Conservation (phyloP, 495 filamentous ascomycete species). For the Lepidopterella palustris region DNA sequence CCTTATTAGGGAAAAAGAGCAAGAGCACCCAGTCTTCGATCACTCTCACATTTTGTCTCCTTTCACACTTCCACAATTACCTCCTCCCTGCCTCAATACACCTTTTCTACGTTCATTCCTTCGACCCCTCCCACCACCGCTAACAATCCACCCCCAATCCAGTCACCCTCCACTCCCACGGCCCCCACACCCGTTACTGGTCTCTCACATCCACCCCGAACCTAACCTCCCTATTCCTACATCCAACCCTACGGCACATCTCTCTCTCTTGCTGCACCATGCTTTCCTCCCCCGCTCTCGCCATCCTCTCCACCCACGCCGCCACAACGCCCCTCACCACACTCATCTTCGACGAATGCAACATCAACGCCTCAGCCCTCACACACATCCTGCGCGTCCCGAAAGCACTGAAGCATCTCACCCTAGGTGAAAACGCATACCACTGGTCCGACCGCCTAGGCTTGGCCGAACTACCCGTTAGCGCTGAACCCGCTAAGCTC, state of each 20-base stretch:
- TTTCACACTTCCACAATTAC: no score
- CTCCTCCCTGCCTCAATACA: no score
- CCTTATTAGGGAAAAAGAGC: no score
- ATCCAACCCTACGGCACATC: background rate
- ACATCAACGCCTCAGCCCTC: background rate
- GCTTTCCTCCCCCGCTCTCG: background rate
- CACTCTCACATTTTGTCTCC: no score
- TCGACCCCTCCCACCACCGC: no score
- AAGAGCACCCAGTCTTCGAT: no score
- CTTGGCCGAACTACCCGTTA: background rate
- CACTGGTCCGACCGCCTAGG: background rate
- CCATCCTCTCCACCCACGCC: background rate
- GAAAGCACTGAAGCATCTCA: background rate
- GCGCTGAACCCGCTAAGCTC: background rate
- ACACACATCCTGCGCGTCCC: background rate
- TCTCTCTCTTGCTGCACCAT: background rate
- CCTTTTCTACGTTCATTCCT: no score
- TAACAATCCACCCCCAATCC: no score
- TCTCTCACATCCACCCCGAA: background rate
- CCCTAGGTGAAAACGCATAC: background rate
- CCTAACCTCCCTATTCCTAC: background rate
- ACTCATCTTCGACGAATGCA: slow-evolving; percentile 5
- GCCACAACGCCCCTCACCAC: background rate
- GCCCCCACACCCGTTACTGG: background rate
- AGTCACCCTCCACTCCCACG: slow-evolving; percentile 1